Evolutionary conservation across 2,329 filamentous ascomycete genomes (phyloP).

Genomic region (Colletotrichum trifolii): DNA sequence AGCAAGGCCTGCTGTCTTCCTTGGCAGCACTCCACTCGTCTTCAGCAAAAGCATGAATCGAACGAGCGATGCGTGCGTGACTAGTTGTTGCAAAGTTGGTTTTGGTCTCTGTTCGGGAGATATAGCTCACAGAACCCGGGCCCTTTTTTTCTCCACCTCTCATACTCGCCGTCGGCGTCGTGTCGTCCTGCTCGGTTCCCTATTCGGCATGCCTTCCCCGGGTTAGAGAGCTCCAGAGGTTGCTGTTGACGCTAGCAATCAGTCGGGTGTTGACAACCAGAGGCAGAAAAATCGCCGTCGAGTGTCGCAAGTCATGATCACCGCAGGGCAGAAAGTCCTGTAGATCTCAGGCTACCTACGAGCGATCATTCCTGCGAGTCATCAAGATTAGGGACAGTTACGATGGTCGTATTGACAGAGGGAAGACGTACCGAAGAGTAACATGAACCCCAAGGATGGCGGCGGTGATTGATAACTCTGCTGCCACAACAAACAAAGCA

Average conservation of each 20-base stretch:
- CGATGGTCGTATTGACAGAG: conserved; percentile 17
- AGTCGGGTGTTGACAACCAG: neutral
- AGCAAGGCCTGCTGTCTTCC: neutral
- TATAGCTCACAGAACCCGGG: conserved; percentile 28
- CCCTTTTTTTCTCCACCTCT: conserved; percentile 26
- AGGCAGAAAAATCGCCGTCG: conserved; percentile 7
- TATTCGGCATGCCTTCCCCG: conserved; percentile 25
- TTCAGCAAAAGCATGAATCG: conserved; percentile 17
- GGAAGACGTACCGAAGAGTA: conserved; percentile 6
- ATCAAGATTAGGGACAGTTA: neutral
- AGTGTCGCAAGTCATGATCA: no score
- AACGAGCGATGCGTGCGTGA: conserved; percentile 10
- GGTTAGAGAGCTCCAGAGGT: conserved; percentile 15
- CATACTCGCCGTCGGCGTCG: conserved; percentile 13
- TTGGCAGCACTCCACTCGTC: conserved; percentile 28
- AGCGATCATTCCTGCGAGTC: conserved; percentile 5
- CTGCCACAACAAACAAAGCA: conserved; percentile 6
- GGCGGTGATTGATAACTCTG: neutral
- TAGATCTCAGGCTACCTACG: conserved; percentile 14
- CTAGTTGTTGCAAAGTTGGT: conserved; percentile 19
- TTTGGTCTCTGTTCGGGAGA: conserved; percentile 7
- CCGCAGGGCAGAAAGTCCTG: conserved; percentile 1
- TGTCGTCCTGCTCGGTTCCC: conserved; percentile 18
- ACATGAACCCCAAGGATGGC: conserved; percentile 2
- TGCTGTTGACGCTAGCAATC: neutral